These are phyloP conservation scores for Tagetes patula DNA, from an alignment of 129 eudicot genomes.

Conservation along the genomic window DNA sequence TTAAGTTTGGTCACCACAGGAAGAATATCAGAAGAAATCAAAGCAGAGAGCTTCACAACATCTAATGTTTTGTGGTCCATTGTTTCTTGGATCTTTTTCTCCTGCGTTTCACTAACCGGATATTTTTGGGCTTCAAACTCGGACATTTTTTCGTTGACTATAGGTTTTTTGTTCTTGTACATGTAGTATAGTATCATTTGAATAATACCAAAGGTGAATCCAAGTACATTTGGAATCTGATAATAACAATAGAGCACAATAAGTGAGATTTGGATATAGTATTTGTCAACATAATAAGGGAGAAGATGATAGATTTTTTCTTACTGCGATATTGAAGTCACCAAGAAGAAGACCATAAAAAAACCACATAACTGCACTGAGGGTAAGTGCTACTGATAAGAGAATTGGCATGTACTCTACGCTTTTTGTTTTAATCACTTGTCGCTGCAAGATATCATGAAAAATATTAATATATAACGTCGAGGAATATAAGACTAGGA, in stretches of 20 bases:
- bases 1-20: slow-evolving; percentile 33
- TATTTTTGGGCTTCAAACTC: slow-evolving; percentile 28
- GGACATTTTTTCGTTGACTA: slow-evolving; percentile 4
- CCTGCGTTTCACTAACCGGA: slow-evolving; percentile 18
- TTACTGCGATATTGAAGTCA: slow-evolving; percentile 69
- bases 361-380: slow-evolving; percentile 89
- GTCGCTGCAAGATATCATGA: slow-evolving; percentile 40
- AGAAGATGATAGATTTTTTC: not conserved
- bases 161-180: slow-evolving; percentile 45
- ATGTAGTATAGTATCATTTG: slow-evolving; percentile 57
- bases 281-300: slow-evolving; percentile 1
- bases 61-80: slow-evolving; percentile 39
- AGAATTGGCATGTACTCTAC: slow-evolving; percentile 88
- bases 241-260: not conserved
- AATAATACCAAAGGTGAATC: slow-evolving; percentile 55
- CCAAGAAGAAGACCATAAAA: slow-evolving; percentile 67
- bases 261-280: not conserved
- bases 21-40: slow-evolving; percentile 36
- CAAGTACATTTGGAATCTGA: slow-evolving; percentile 52
- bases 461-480: not conserved
- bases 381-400: slow-evolving; percentile 66
- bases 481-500: not conserved
- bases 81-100: slow-evolving; percentile 19
- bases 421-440: slow-evolving; percentile 78
- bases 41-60: slow-evolving; percentile 39